Base-by-base conservation (phyloP, 192 early-diverging fungal genomes). In the Anaeromyces robustus region DNA sequence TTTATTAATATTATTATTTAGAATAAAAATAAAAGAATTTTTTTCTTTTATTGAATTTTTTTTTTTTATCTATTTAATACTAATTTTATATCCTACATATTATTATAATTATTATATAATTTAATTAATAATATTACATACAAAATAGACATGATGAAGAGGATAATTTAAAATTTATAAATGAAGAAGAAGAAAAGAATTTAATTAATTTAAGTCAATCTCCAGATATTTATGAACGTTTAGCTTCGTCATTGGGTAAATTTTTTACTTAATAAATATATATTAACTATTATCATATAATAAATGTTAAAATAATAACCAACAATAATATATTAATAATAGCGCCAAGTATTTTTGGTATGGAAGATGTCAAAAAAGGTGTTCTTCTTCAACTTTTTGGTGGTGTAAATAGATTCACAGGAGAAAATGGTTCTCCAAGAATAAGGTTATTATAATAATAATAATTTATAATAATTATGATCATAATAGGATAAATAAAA, bases 291-390 rank as follows among this genome's bases (percentile, higher is more conserved):
- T n/a, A n/a, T n/a, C n/a, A n/a, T n/a, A n/a, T n/a, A n/a, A n/a
- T n/a, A n/a, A n/a, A n/a, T n/a, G n/a, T n/a, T n/a, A n/a, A n/a
- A n/a, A n/a, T n/a, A n/a, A n/a, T n/a, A n/a, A n/a, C n/a, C n/a
- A n/a, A n/a, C n/a, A n/a, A n/a, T n/a, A n/a, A n/a, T n/a, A 37
- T 59, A 78, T 26, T 59, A n/a, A 30, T 39, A 29, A n/a, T 80
- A 84, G 95, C 96, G 4, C 97, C 97, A 52, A 95, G 94, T 80
- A 97, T 99, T 83, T 97, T 90, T 81, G 96, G 95, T 83, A 89
- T 97, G 87, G 95, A 97, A 32, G 96, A 98, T 85, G 95, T 98
- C n/a, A 99, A 99, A 87, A 96, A 97, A 84, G 97, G 96, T 7
- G 92, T 97, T 31, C 84, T 99, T 41, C 85, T 99, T 82, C 96